Base-by-base conservation (phyloP, 176 grass and related monocot genomes). In the Urochloa ruziziensis region DNA sequence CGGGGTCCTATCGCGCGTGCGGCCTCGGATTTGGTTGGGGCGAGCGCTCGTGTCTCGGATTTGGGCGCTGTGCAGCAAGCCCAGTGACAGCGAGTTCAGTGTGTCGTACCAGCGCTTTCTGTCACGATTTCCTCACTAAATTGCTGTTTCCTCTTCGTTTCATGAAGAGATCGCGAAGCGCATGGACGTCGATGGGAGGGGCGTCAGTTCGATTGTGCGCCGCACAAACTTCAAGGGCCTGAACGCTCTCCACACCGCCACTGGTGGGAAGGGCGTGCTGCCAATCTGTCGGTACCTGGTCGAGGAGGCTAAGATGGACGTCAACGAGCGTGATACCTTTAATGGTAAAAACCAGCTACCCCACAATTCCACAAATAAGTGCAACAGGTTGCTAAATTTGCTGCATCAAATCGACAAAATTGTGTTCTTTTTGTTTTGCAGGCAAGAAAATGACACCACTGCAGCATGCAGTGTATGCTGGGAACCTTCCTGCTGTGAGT, bases 281-380 rank as follows among this genome's bases (percentile, higher is more conserved):
- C 62, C 73, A 53, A 18, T 68, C 8, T 85, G 49, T 37, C 83
- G 83, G 13, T 85, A 85, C 74, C 83, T 85, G 37, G 74, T 85
- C 36, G 63, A 85, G 51, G 40, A 33, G 8, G 28, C 24, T 74
- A 47, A 23, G 74, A 85, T 85, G 74, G 62, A 85, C 52, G 63
- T 78, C 63, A 85, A 85, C 74, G 70, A 70, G 74, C 65, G 63
- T 57, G 74, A 85, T 14, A 48, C 63, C 14, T 44, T 66, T 8
- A 3, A 0, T 14, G 75, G 75, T 78, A 63, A 36, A 43, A 34
- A 57, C 62, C 44, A 39, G 46, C 18, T 59, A 52, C n/a, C n/a
- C n/a, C n/a, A n/a, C n/a, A n/a, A n/a, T 33, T 36, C 8, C 27
- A 69, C 1, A 7, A 63, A 11, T 10, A 62, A 62, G 24, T 16